Percentiles rank a stretch among this genome's conserved stretches.
Conservation (phyloP, 345 rosid species). For the Eucalyptus erythrocorys region DNA sequence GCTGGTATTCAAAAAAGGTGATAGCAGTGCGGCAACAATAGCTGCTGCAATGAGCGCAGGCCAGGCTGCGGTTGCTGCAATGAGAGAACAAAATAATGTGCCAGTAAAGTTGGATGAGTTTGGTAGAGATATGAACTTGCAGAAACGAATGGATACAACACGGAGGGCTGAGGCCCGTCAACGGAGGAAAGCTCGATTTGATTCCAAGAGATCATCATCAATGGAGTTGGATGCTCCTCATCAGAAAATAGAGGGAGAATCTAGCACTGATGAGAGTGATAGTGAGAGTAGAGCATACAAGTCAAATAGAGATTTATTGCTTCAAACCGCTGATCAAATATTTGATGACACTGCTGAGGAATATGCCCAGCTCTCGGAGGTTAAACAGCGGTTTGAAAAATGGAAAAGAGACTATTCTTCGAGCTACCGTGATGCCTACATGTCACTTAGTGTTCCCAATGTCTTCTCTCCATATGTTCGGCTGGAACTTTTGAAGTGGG, state of each 20-base stretch:
- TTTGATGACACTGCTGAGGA: conserved; percentile 92
- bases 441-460: conserved; percentile 74
- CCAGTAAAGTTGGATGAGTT: conserved; percentile 83
- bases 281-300: conserved; percentile 71
- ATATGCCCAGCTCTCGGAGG: conserved; percentile 68
- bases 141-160: conserved; percentile 71
- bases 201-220: conserved; percentile 51
- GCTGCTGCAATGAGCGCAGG: conserved; percentile 70
- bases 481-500: conserved; percentile 89
- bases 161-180: conserved; percentile 86
- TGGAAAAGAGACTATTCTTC: conserved; percentile 78
- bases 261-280: conserved; percentile 96
- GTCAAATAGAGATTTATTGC: conserved; percentile 54
- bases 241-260: conserved; percentile 87
- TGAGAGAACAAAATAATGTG: conserved; percentile 45
- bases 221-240: conserved; percentile 51
- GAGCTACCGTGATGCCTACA: conserved; percentile 81
- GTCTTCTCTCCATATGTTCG: conserved; percentile 93
- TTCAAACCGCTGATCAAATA: conserved; percentile 65
- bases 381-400: conserved; percentile 71
- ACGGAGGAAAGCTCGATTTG: conserved; percentile 57
- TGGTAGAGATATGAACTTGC: conserved; percentile 84
- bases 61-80: conserved; percentile 53
- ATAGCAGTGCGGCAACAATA: conserved; percentile 44
- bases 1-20: conserved; percentile 45